phyloP scores from a whole-genome alignment of 176 grass and related monocot species.

The Aegilops sharonensis region DNA sequence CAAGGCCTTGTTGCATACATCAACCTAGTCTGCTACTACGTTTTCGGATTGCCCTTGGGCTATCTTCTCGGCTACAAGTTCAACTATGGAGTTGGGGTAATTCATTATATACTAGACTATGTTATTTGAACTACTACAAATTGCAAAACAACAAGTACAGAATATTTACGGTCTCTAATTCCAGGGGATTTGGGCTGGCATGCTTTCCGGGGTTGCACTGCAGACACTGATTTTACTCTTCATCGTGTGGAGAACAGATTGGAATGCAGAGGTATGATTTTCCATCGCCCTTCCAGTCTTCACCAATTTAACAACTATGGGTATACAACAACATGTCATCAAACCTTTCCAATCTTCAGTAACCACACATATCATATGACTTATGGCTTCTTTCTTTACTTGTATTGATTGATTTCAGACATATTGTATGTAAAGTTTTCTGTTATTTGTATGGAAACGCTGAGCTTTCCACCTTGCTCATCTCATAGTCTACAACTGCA shows the following conservation, averaged over 20 bases:
- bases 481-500: background rate
- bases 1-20: constrained; percentile 67
- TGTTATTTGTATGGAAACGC: background rate
- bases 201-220: constrained; percentile 42
- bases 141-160: background rate
- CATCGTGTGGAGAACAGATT: constrained; percentile 49
- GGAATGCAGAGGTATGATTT: constrained; percentile 44
- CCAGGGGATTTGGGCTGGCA: constrained; percentile 66
- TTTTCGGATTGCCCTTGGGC: constrained; percentile 45
- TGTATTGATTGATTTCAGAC: background rate
- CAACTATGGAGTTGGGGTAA: constrained; percentile 50
- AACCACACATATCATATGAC: background rate
- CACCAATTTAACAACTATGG: background rate
- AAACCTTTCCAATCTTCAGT: background rate
- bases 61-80: constrained; percentile 48
- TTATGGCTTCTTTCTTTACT: background rate
- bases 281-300: background rate
- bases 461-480: background rate
- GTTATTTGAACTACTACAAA: background rate
- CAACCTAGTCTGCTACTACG: constrained; percentile 63
- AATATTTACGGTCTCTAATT: too few species aligned
- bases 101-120: background rate
- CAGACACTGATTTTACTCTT: constrained; percentile 46
- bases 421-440: too few species aligned
- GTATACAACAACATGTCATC: background rate